Evolutionary conservation across 306 rosid genomes (phyloP).

Genomic region (Abrus pulchellus): DNA sequence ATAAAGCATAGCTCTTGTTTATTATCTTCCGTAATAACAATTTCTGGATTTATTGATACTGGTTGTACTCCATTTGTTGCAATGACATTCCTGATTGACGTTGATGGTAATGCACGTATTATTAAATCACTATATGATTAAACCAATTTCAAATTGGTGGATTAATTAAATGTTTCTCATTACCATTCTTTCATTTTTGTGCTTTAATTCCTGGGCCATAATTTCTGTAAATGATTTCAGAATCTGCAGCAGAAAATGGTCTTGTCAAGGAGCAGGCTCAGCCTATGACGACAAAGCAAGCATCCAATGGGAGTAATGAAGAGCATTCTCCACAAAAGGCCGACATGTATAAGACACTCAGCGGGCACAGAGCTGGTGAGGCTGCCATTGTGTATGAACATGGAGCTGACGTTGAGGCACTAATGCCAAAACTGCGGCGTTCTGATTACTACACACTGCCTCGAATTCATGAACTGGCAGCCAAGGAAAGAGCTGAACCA

Average conservation of each 20-base stretch:
- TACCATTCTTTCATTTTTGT: not conserved
- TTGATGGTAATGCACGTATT: constrained; percentile 18
- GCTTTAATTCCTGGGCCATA: constrained; percentile 18
- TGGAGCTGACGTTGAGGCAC: constrained; percentile 95
- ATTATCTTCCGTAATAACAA: constrained; percentile 9
- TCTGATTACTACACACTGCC: constrained; percentile 95
- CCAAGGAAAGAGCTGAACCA: constrained; percentile 96
- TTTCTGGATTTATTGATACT: constrained; percentile 20
- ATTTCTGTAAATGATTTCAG: constrained; percentile 49
- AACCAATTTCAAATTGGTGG: constrained; percentile 1
- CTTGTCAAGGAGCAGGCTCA: constrained; percentile 58
- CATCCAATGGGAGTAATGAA: constrained; percentile 67
- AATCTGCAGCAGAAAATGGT: constrained; percentile 64
- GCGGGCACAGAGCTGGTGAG: constrained; percentile 98
- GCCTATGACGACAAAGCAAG: constrained; percentile 56
- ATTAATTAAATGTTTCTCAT: constrained; percentile 10
- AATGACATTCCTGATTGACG: not conserved
- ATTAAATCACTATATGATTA: not conserved
- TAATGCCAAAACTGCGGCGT: constrained; percentile 93
- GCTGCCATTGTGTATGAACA: constrained; percentile 98
- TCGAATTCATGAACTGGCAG: constrained; percentile 89
- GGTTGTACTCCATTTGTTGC: not conserved
- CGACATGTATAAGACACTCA: constrained; percentile 75
- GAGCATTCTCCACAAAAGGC: constrained; percentile 70
- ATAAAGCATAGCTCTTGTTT: constrained; percentile 3